Evolutionary conservation across 139 green algal species (phyloP).

Genomic region (Micromonas pusilla): DNA sequence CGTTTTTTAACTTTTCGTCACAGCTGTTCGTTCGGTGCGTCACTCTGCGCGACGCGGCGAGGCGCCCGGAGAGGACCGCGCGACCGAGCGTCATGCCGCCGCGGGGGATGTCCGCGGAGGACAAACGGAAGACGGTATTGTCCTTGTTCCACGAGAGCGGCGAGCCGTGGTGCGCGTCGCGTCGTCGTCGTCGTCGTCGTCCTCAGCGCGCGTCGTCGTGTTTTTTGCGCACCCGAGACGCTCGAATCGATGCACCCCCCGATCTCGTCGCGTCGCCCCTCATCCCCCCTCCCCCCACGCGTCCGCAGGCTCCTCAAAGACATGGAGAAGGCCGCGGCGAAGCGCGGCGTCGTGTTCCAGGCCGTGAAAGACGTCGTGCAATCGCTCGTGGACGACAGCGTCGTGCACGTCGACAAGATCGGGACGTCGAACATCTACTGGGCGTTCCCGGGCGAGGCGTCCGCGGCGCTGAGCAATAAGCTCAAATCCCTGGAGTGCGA

Average conservation of each 20-base stretch:
- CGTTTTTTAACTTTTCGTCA: background rate
- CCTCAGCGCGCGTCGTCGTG: background rate
- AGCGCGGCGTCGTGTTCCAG: conserved; percentile 38
- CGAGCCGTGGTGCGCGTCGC: background rate
- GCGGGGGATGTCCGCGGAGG: conserved; percentile 9
- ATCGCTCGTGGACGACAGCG: conserved; percentile 40
- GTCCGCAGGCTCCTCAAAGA: conserved; percentile 47
- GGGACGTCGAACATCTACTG: conserved; percentile 30
- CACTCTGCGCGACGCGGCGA: background rate
- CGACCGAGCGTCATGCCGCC: background rate
- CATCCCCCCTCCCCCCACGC: no score
- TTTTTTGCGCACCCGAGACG: background rate
- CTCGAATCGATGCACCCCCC: background rate
- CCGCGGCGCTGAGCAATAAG: background rate
- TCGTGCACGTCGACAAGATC: conserved; percentile 38
- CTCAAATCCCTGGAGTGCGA: background rate
- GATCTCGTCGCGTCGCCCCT: background rate
- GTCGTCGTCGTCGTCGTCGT: no score
- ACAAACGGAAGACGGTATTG: conserved; percentile 13
- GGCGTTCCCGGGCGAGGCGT: conserved; percentile 22
- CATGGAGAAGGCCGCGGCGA: conserved; percentile 38
- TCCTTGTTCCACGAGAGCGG: conserved; percentile 17
- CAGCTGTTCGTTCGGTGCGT: background rate
- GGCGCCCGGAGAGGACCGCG: background rate
- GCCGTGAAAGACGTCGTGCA: conserved; percentile 45